Conservation (phyloP, 116 monocot genomes). For the Zostera marina region DNA sequence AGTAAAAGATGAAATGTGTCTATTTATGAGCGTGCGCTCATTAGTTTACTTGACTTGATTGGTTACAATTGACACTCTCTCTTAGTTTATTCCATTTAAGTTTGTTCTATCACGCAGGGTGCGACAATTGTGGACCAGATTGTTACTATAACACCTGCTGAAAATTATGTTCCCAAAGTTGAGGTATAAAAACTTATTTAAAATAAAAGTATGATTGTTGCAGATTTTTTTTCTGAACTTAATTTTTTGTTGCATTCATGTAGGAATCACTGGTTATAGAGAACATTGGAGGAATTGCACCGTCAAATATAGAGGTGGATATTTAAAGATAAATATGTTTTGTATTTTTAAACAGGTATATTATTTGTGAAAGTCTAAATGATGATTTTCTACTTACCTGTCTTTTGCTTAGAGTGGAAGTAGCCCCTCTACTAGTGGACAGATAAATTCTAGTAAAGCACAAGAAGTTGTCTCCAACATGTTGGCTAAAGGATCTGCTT, state of each 20-base stretch:
- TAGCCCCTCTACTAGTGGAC: constrained; percentile 22
- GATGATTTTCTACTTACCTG: not conserved
- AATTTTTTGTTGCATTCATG: not conserved
- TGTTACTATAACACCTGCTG: constrained; percentile 43
- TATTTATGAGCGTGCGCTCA: too few relatives aligned
- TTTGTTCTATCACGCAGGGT: constrained; percentile 25
- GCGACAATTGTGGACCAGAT: constrained; percentile 83
- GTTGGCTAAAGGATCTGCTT: constrained; percentile 73
- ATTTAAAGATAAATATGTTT: not conserved
- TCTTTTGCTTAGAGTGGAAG: constrained; percentile 24
- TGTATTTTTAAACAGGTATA: not conserved
- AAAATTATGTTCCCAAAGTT: constrained; percentile 17
- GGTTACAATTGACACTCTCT: too few relatives aligned
- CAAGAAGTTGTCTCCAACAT: constrained; percentile 61
- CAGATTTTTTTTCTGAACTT: not conserved
- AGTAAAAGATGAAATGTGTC: too few relatives aligned
- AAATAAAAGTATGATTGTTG: not conserved
- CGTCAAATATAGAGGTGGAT: constrained; percentile 41
- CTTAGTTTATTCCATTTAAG: not conserved
- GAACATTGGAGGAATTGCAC: not conserved
- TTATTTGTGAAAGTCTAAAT: not conserved
- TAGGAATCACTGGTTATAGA: constrained; percentile 5
- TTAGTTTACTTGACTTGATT: too few relatives aligned
- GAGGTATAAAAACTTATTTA: constrained; percentile 7
- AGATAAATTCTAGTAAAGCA: constrained; percentile 58